Evolutionary conservation across 768 basidiomycete genomes (phyloP), one percentile per base, ranked within the genome.

Genomic region (Macrolepiota fuliginosa): DNA sequence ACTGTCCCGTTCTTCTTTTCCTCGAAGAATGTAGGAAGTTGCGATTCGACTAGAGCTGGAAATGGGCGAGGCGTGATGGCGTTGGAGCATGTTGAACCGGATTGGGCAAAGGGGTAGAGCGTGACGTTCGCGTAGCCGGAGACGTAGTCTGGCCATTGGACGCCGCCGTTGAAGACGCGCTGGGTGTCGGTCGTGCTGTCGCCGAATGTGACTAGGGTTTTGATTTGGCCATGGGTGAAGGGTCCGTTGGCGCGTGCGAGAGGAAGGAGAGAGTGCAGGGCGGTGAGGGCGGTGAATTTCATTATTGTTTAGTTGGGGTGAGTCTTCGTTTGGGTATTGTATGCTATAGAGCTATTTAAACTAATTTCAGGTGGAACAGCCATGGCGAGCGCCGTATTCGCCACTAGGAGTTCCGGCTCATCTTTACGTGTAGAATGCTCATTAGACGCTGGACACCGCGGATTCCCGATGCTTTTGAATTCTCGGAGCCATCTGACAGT

Each of bases 81-180:
- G 69, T 89, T 88, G 5, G 85, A 87, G 69, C 88, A 90, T 0
- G 84, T 84, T 13, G 86, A 88, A 0, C 88, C 88, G 1, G 85
- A 77, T 15, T 77, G 75, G 0, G 88, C 87, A 67, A 83, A 87
- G 6, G 84, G 83, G 69, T 79, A 81, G 9, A 89, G 75, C 25
- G 75, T 71, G 52, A 84, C 79, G 22, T 77, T 67, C 0, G 85
- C 81, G 59, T 87, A 86, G 22, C 75, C 79, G 3, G 85, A 80
- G 1, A 81, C 83, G 63, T 85, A 89, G 0, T 81, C 76, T 1
- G 88, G 87, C 88, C 88, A 89, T 4, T 83, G 73, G 5, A 74
- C 77, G 6, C 80, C 83, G 9, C 77, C 77, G 63, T 79, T 75
- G 0, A 74, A 73, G 4, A 71, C 65, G 29, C 62, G 65, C 13